Evolutionary conservation across 192 early-diverging fungal species (phyloP).

Genomic region (Diversispora epigaea): DNA sequence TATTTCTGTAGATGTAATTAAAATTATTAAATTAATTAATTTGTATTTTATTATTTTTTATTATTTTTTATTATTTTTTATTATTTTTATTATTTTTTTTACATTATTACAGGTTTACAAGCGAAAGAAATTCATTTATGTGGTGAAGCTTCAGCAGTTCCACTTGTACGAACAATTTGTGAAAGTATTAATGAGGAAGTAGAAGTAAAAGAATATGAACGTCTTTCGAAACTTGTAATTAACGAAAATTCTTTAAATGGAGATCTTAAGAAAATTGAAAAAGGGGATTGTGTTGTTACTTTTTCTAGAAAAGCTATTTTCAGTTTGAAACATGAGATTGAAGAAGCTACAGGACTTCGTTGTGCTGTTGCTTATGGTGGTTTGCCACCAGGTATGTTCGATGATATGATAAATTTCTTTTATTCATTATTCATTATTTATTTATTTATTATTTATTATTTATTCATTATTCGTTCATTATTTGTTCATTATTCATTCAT

Average conservation of each 20-base stretch:
- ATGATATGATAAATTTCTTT: background rate
- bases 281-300: constrained; percentile 88
- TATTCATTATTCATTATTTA: background rate
- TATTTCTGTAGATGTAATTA: no score
- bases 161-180: constrained; percentile 73
- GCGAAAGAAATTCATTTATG: constrained; percentile 89
- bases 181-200: constrained; percentile 75
- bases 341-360: constrained; percentile 65
- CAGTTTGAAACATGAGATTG: constrained; percentile 72
- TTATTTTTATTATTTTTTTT: no score
- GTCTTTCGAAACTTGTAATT: constrained; percentile 70
- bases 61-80: no score
- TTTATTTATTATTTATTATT: no score
- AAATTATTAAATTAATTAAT: constrained; percentile 3
- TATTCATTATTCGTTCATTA: no score
- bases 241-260: constrained; percentile 54
- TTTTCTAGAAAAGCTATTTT: constrained; percentile 86
- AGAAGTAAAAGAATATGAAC: constrained; percentile 72
- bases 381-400: constrained; percentile 72
- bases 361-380: constrained; percentile 92
- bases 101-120: constrained; percentile 53
- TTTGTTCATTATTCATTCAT: background rate
- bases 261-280: constrained; percentile 57
- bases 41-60: no score
- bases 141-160: constrained; percentile 85